Evolutionary conservation across 345 rosid species (phyloP).

Genomic region (Kandelia obovata): DNA sequence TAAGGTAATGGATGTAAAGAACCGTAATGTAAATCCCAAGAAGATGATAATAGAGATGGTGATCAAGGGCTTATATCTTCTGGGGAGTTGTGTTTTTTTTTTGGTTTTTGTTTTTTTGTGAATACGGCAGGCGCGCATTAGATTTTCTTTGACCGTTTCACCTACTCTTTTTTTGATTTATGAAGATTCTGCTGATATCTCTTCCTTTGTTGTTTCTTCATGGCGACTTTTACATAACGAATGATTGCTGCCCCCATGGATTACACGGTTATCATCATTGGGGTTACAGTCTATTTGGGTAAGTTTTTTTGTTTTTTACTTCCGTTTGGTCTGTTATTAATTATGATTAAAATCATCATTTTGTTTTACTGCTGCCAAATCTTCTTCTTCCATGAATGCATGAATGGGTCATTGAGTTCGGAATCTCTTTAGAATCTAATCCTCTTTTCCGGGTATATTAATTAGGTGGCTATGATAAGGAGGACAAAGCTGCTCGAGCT

Average conservation of each 20-base stretch:
- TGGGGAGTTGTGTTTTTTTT: neutral
- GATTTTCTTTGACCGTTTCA: neutral
- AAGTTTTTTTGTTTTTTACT: constrained; percentile 21
- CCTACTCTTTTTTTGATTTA: neutral
- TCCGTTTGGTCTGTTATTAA: neutral
- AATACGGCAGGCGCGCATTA: neutral
- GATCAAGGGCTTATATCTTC: constrained; percentile 11
- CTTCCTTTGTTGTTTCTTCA: constrained; percentile 32
- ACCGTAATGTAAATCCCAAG: neutral
- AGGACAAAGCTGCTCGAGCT: constrained; percentile 91
- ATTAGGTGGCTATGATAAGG: constrained; percentile 92
- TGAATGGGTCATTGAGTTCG: constrained; percentile 12
- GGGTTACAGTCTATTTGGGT: constrained; percentile 75
- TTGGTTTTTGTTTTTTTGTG: no score
- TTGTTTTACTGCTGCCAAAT: constrained; percentile 18
- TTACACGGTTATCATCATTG: constrained; percentile 33
- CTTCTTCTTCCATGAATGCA: constrained; percentile 13
- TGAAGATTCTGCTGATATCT: constrained; percentile 24
- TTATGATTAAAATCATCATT: constrained; percentile 27
- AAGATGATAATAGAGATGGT: neutral
- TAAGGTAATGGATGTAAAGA: neutral
- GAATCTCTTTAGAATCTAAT: constrained; percentile 15
- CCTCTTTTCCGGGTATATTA: neutral
- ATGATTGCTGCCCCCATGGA: constrained; percentile 56
- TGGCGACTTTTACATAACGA: constrained; percentile 35